These are phyloP conservation scores for Aspergillus quadrilineatus DNA, from an alignment of 2,329 filamentous ascomycete species.

Conservation along the genomic window DNA sequence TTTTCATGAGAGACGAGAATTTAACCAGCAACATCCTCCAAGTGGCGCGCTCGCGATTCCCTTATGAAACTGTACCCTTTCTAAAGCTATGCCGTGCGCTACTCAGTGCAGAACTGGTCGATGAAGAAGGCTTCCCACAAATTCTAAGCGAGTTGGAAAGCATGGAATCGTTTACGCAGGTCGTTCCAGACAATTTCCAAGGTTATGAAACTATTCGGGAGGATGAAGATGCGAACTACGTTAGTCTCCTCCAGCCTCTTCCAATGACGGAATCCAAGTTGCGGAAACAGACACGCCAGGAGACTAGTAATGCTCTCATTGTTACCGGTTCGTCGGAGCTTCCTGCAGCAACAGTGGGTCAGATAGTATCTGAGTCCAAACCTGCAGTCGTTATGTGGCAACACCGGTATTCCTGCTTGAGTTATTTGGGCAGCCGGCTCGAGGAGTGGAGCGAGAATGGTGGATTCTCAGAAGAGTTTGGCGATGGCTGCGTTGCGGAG, in stretches of 20 bases:
- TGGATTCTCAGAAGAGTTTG: constrained; percentile 54
- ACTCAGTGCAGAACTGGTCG: constrained; percentile 47
- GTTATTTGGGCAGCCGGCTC: constrained; percentile 71
- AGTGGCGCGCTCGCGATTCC: constrained; percentile 73
- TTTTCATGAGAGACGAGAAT: constrained; percentile 57
- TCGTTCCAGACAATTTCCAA: constrained; percentile 67
- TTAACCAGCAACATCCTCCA: constrained; percentile 63
- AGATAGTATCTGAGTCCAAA: constrained; percentile 73
- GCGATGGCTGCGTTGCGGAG: constrained; percentile 65
- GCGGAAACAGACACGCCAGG: constrained; percentile 23
- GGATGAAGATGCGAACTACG: constrained; percentile 79
- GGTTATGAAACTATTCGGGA: constrained; percentile 77
- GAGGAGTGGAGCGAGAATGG: constrained; percentile 50
- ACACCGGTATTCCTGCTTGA: constrained; percentile 73
- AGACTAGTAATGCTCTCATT: constrained; percentile 34
- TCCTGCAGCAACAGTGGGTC: constrained; percentile 41
- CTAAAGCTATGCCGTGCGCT: constrained; percentile 68
- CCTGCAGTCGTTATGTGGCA: constrained; percentile 74
- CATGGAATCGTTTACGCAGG: constrained; percentile 74
- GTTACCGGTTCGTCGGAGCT: constrained; percentile 39
- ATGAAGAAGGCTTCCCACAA: constrained; percentile 49
- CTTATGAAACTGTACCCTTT: constrained; percentile 80
- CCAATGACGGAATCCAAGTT: constrained; percentile 43
- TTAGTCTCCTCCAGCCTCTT: constrained; percentile 63
- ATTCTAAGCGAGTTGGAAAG: constrained; percentile 66